These are phyloP conservation scores for Trametes versicolor DNA, from an alignment of 1,284 basidiomycete genomes.

Conservation along the genomic window DNA sequence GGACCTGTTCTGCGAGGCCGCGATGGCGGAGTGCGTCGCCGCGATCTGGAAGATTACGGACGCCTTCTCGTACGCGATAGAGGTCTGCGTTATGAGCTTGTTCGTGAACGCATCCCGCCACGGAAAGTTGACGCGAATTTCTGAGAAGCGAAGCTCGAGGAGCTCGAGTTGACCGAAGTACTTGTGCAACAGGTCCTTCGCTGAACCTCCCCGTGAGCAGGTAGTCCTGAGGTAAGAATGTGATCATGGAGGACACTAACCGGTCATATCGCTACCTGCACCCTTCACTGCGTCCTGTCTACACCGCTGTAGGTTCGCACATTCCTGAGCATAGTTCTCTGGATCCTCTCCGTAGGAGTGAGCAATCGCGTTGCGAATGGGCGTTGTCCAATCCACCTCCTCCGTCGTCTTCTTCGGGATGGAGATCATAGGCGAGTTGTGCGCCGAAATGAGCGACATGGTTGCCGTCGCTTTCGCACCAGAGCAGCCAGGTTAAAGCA, in stretches of 20 bases:
- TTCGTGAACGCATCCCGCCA: slow-evolving; percentile 98
- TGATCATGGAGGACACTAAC: slow-evolving; percentile 53
- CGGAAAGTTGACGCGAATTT: slow-evolving; percentile 94
- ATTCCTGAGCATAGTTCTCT: slow-evolving; percentile 88
- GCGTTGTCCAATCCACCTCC: slow-evolving; percentile 92
- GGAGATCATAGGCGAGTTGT: slow-evolving; percentile 84
- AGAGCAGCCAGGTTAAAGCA: too few relatives aligned
- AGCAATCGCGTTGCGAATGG: slow-evolving; percentile 87
- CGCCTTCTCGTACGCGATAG: slow-evolving; percentile 98
- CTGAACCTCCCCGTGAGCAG: slow-evolving; percentile 48
- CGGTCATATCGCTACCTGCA: slow-evolving; percentile 93
- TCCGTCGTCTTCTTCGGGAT: slow-evolving; percentile 84
- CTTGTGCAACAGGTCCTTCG: slow-evolving; percentile 95
- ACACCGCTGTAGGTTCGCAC: slow-evolving; percentile 86
- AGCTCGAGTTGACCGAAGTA: slow-evolving; percentile 99
- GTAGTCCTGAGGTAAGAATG: neutral
- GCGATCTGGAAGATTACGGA: slow-evolving; percentile 98
- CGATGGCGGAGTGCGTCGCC: slow-evolving; percentile 91
- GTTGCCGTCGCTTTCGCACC: neutral
- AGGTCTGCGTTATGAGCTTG: slow-evolving; percentile 94
- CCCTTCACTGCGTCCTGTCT: slow-evolving; percentile 96
- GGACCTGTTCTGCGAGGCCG: slow-evolving; percentile 82
- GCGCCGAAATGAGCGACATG: slow-evolving; percentile 58
- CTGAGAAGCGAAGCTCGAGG: slow-evolving; percentile 95
- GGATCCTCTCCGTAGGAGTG: slow-evolving; percentile 96